phyloP scores from a whole-genome alignment of 176 grass and related monocot genomes.

The Aegilops umbellulata region DNA sequence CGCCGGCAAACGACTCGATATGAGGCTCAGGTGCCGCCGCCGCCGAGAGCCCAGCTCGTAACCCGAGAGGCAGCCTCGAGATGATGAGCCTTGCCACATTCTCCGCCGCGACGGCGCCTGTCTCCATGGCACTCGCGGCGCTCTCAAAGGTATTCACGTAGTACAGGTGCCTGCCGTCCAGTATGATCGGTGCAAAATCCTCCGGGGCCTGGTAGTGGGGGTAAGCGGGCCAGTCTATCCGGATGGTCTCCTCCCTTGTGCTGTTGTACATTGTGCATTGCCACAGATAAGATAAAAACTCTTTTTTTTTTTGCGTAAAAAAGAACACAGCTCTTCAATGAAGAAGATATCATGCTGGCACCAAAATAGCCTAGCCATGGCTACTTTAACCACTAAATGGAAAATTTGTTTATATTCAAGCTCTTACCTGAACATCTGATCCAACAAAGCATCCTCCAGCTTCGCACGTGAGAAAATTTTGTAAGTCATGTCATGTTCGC shows the following conservation, averaged over 20 bases:
- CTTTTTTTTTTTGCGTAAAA: no score
- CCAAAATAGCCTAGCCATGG: neutral
- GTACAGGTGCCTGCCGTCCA: constrained; percentile 84
- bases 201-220: constrained; percentile 86
- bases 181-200: constrained; percentile 68
- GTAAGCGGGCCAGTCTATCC: constrained; percentile 90
- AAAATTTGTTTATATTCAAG: neutral
- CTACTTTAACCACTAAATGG: neutral
- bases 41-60: neutral
- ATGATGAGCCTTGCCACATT: constrained; percentile 86
- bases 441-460: constrained; percentile 57
- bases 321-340: neutral
- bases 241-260: constrained; percentile 57
- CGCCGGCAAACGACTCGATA: neutral
- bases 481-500: constrained; percentile 65
- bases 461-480: constrained; percentile 79
- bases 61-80: constrained; percentile 47
- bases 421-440: constrained; percentile 76
- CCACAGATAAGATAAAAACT: neutral
- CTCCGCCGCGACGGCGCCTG: constrained; percentile 73
- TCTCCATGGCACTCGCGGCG: constrained; percentile 81
- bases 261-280: constrained; percentile 43
- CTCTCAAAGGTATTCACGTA: constrained; percentile 96
- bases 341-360: neutral
- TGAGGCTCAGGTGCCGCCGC: neutral